Evolutionary conservation across 371 early-diverging fungal species (phyloP).

Genomic region (Dinochytrium kinnereticum): DNA sequence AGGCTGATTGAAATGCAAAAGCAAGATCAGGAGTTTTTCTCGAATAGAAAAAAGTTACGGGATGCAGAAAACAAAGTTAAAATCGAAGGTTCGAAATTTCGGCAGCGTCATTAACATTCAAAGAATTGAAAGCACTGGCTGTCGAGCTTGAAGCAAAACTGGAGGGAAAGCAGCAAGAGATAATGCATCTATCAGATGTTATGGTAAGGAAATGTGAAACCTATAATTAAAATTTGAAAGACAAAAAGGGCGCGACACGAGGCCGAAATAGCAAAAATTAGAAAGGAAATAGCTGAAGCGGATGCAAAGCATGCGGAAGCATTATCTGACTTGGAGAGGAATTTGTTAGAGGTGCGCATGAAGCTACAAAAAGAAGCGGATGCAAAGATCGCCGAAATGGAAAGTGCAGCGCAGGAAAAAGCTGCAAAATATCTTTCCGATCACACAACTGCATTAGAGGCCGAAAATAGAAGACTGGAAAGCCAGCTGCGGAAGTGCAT

Average conservation of each 20-base stretch:
- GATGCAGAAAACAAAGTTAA: conserved; percentile 43
- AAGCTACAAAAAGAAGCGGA: conserved; percentile 55
- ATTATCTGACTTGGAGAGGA: conserved; percentile 45
- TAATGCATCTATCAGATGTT: conserved; percentile 49
- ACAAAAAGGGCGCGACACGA: conserved; percentile 48
- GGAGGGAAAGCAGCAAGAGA: conserved; percentile 50
- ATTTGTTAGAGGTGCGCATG: conserved; percentile 50
- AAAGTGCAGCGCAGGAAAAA: conserved; percentile 59
- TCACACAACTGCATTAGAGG: conserved; percentile 47
- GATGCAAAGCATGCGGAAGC: conserved; percentile 40
- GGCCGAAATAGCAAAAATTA: conserved; percentile 48
- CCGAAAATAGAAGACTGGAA: conserved; percentile 50
- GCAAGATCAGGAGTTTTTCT: conserved; percentile 43
- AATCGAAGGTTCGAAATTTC: conserved; percentile 38
- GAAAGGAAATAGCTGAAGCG: conserved; percentile 46
- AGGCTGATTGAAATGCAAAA: conserved; percentile 43
- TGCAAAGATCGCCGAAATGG: conserved; percentile 50
- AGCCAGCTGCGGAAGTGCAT: conserved; percentile 39
- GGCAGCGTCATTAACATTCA: not conserved
- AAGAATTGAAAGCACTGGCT: conserved; percentile 39
- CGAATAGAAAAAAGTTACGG: conserved; percentile 21
- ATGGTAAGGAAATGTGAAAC: conserved; percentile 33
- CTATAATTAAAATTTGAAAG: conserved; percentile 15
- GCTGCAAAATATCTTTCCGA: conserved; percentile 50
- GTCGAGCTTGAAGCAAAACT: conserved; percentile 51